Evolutionary conservation across 2,329 filamentous ascomycete species (phyloP), one percentile per base, ranked within the genome.

Genomic region (Mycosphaerelloides madeirae): DNA sequence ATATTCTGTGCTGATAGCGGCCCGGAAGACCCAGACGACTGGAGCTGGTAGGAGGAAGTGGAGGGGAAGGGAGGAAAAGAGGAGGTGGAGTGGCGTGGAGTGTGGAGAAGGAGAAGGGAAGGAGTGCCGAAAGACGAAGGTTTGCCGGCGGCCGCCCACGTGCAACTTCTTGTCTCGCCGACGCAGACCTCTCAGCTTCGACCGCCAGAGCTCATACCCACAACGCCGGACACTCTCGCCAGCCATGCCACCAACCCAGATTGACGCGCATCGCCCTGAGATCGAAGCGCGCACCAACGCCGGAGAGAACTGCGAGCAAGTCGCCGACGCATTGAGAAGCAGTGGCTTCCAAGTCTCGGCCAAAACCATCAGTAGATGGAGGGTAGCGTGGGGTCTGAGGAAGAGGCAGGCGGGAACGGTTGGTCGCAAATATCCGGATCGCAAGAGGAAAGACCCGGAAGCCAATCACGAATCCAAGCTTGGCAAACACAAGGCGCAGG

Each of bases 251-350:
- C 22, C 22, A 5, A 25, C 22, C 22, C 22, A 25, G 22, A 48
- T 51, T 14, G 49, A 46, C 19, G 36, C 38, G 29, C 45, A 54
- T 43, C 53, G 49, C 13, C 48, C 38, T 2, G 51, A 57, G 35
- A 53, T 57, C 28, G 45, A 51, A 32, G 39, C 49, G 9, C 47
- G 52, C 9, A 58, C 56, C 5, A 34, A 29, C 7, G 41, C 46
- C 40, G 57, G 57, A 29, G 51, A 57, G 22, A 51, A 47, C 18
- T 58, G 53, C 43, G 51, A 55, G 43, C 50, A 57, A 18, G 55
- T 59, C 13, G 51, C 57, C 12, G 46, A 34, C 25, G 49, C 49
- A 2, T 38, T 59, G n/a, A 39, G 34, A 11, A 46, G 46, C 4
- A 38, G 45, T 35, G 57, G 57, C 31, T 37, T 54, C 16, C 37